A percentile compares a stretch with the other conserved stretches of the same genome.
Evolutionary conservation across 75 land plant species (phyloP).

Genomic region (Chamaecyparis obtusa): DNA sequence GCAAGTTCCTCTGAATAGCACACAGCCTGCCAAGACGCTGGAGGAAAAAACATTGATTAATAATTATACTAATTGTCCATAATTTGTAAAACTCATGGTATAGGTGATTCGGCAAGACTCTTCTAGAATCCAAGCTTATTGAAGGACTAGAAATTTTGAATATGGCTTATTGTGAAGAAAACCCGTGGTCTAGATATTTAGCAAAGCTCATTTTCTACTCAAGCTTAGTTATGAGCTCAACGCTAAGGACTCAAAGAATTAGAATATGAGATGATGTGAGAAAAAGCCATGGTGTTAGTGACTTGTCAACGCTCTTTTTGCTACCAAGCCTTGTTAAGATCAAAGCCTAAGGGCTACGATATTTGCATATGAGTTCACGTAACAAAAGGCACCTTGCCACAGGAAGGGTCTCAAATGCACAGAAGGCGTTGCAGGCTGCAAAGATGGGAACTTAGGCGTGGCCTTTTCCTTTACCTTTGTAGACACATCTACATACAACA

Average conservation of each 20-base stretch:
- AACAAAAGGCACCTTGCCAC: neutral
- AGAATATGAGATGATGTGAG: neutral
- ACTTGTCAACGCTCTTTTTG: neutral
- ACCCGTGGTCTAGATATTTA: neutral
- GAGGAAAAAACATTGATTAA: neutral
- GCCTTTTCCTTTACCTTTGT: neutral
- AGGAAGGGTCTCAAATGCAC: neutral
- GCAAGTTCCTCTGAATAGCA: neutral
- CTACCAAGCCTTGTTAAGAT: neutral
- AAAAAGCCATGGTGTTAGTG: neutral
- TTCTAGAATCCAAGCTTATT: neutral
- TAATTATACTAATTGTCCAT: neutral
- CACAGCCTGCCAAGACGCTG: neutral
- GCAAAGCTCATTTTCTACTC: neutral
- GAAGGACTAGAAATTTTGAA: neutral
- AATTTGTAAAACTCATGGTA: neutral
- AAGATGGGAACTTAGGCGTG: neutral
- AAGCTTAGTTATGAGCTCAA: neutral
- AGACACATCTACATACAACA: neutral
- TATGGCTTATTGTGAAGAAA: neutral
- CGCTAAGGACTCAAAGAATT: neutral
- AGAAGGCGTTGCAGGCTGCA: neutral
- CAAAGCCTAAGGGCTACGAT: neutral
- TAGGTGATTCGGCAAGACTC: neutral
- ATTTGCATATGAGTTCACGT: neutral